Conservation (phyloP, 2,329 filamentous ascomycete genomes). For the Akanthomyces uredinophilus region DNA sequence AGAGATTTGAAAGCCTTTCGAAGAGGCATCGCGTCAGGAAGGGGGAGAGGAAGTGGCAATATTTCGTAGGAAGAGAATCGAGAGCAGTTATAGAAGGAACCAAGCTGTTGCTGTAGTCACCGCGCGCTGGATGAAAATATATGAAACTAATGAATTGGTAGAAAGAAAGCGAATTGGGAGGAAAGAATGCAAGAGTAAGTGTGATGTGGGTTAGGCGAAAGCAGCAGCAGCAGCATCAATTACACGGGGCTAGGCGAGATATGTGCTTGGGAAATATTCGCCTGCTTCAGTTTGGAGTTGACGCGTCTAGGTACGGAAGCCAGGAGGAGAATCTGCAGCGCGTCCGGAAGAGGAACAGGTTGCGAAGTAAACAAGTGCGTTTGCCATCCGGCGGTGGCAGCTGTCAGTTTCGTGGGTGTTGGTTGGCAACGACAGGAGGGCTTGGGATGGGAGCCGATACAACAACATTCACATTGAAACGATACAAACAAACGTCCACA, state of each 20-base stretch:
- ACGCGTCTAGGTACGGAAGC: not conserved
- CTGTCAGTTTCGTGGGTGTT: not conserved
- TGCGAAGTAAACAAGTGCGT: constrained; percentile 8
- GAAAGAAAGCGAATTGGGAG: not conserved
- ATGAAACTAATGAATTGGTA: not conserved
- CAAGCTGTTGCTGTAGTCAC: not conserved
- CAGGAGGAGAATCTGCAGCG: not conserved
- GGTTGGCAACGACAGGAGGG: not conserved
- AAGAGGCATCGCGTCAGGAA: not conserved
- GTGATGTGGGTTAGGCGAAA: constrained; percentile 2
- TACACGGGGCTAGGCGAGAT: constrained; percentile 6
- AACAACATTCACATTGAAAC: too few relatives aligned
- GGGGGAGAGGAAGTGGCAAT: too few relatives aligned
- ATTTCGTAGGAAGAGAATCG: not conserved
- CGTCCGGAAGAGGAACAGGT: not conserved
- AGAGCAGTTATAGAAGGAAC: not conserved
- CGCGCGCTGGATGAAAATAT: not conserved
- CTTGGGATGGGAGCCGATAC: not conserved
- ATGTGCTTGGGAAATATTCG: not conserved
- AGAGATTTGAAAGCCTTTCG: constrained; percentile 7
- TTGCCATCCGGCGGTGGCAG: constrained; percentile 9
- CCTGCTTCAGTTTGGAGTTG: not conserved
- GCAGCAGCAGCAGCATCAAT: constrained; percentile 3
- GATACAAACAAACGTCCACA: not conserved
- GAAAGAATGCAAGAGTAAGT: constrained; percentile 9